phyloP scores from a whole-genome alignment of 1,284 basidiomycete genomes.

The Blastosporella zonata region DNA sequence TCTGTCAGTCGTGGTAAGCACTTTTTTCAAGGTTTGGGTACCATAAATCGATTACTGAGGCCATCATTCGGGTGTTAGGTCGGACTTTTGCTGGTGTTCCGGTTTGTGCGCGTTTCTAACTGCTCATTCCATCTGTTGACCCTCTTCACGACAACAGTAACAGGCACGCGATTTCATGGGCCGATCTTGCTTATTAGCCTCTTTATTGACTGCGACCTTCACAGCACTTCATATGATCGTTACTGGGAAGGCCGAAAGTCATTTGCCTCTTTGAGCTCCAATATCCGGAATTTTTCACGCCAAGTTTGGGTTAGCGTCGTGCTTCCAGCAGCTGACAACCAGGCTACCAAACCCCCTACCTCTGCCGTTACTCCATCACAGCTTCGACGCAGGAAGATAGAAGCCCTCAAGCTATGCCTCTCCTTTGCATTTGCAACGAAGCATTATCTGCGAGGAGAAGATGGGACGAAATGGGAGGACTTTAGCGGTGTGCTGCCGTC shows the following conservation, averaged over 20 bases:
- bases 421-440: constrained; percentile 72
- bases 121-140: constrained; percentile 2
- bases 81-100: constrained; percentile 75
- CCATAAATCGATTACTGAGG: background rate
- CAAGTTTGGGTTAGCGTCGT: constrained; percentile 80
- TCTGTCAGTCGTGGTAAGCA: constrained; percentile 83
- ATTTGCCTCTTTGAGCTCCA: constrained; percentile 64
- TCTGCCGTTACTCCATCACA: constrained; percentile 49
- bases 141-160: constrained; percentile 30
- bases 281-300: constrained; percentile 44
- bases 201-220: constrained; percentile 3
- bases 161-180: constrained; percentile 26
- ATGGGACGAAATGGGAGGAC: constrained; percentile 67
- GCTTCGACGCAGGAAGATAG: constrained; percentile 68
- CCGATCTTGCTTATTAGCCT: background rate
- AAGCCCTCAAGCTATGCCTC: constrained; percentile 65
- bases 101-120: constrained; percentile 37
- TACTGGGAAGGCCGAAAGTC: constrained; percentile 86
- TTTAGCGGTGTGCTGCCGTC: constrained; percentile 63
- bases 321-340: constrained; percentile 54
- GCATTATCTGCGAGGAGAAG: constrained; percentile 75
- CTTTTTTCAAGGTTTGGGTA: constrained; percentile 4
- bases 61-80: constrained; percentile 40
- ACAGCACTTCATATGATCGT: constrained; percentile 75
- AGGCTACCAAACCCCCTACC: constrained; percentile 41